phyloP scores from a whole-genome alignment of 2,329 filamentous ascomycete species.

The Paracoccidioides lutzii region DNA sequence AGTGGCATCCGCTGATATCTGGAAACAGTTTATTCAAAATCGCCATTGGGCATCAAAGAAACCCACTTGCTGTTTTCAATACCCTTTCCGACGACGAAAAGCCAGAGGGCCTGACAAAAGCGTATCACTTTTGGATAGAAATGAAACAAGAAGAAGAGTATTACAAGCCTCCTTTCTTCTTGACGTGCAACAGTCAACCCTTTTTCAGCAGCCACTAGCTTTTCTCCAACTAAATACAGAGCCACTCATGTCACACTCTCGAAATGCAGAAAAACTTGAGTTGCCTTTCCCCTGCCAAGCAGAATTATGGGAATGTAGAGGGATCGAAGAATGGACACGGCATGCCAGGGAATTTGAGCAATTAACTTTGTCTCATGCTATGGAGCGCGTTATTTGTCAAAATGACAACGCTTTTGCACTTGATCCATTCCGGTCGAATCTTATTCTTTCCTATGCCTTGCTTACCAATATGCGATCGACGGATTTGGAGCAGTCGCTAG shows the following conservation, averaged over 20 bases:
- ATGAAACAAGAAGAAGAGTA: constrained; percentile 23
- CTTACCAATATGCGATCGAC: constrained; percentile 5
- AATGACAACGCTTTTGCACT: constrained; percentile 4
- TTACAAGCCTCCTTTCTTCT: constrained; percentile 24
- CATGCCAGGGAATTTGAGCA: constrained; percentile 11
- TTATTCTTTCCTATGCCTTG: constrained; percentile 14
- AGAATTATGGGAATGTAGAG: constrained; percentile 21
- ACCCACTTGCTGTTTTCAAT: constrained; percentile 20
- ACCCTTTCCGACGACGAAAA: constrained; percentile 16
- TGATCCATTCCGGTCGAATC: constrained; percentile 16
- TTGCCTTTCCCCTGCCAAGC: constrained; percentile 22
- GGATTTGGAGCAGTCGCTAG: constrained; percentile 9
- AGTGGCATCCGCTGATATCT: constrained; percentile 3
- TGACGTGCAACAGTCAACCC: constrained; percentile 20
- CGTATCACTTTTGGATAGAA: constrained; percentile 25
- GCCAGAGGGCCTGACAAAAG: constrained; percentile 16
- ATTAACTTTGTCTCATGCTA: constrained; percentile 10
- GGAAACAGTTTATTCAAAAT: constrained; percentile 16
- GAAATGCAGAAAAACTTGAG: constrained; percentile 10
- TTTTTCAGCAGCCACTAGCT: constrained; percentile 22
- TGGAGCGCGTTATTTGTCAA: constrained; percentile 6
- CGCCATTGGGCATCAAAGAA: constrained; percentile 19
- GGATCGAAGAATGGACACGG: constrained; percentile 17
- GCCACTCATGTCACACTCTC: constrained; percentile 4
- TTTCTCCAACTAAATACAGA: constrained; percentile 15